Conservation (phyloP, 2,329 filamentous ascomycete genomes). For the Botrytis fabae region DNA sequence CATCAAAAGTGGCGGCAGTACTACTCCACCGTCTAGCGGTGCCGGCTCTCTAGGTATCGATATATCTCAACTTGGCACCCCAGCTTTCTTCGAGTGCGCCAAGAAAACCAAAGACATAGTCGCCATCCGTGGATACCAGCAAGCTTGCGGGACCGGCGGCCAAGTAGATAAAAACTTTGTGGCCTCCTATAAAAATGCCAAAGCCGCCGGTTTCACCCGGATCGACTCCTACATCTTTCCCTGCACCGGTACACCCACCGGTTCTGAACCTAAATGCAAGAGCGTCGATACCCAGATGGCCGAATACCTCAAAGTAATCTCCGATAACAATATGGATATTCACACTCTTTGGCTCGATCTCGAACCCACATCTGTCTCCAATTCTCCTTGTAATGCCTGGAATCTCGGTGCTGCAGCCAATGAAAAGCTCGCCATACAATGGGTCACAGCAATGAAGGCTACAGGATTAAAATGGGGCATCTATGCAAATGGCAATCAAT, state of each 20-base stretch:
- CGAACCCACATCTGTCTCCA: slow-evolving; percentile 27
- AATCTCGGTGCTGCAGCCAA: slow-evolving; percentile 31
- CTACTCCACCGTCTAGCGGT: slow-evolving; percentile 12
- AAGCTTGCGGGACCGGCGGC: slow-evolving; percentile 31
- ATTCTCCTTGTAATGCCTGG: slow-evolving; percentile 32
- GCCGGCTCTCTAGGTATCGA: slow-evolving; percentile 25
- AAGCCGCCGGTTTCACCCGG: slow-evolving; percentile 29
- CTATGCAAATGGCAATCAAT: slow-evolving; percentile 38
- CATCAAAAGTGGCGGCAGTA: slow-evolving; percentile 17
- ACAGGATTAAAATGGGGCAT: slow-evolving; percentile 34
- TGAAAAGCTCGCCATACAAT: slow-evolving; percentile 32
- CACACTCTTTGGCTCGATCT: slow-evolving; percentile 35
- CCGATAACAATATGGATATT: slow-evolving; percentile 29
- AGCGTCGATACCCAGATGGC: slow-evolving; percentile 29
- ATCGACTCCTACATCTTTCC: slow-evolving; percentile 37
- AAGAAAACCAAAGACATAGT: slow-evolving; percentile 27
- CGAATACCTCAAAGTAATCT: slow-evolving; percentile 31
- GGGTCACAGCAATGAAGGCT: slow-evolving; percentile 29
- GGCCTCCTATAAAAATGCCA: slow-evolving; percentile 30
- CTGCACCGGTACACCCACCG: slow-evolving; percentile 33
- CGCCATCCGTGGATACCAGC: slow-evolving; percentile 28
- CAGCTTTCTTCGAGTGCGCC: slow-evolving; percentile 29
- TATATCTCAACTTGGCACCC: slow-evolving; percentile 25
- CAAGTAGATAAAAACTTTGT: slow-evolving; percentile 30
- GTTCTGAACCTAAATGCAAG: slow-evolving; percentile 32